A percentile compares a stretch with the other conserved stretches of the same genome.
These are phyloP conservation scores for Plectosphaerella plurivora DNA, from an alignment of 2,329 filamentous ascomycete species.

Conservation along the genomic window DNA sequence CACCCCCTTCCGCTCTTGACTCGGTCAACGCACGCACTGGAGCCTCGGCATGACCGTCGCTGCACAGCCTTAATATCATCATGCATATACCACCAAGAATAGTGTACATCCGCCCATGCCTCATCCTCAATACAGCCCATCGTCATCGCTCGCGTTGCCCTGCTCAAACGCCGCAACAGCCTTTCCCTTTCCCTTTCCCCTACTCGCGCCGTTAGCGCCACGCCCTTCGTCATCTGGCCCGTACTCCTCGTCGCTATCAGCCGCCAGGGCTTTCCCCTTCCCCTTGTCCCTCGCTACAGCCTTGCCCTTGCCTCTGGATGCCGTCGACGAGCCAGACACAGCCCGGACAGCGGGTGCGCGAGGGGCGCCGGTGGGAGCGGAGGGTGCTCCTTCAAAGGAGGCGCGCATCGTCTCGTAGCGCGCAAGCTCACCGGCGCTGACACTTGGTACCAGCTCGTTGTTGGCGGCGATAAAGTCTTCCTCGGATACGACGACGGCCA, in stretches of 20 bases:
- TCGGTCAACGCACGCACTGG: no score
- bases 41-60: no score
- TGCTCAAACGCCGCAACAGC: constrained; percentile 47
- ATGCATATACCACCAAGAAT: no score
- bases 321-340: constrained; percentile 16
- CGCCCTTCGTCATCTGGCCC: constrained; percentile 22
- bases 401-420: constrained; percentile 85
- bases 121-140: constrained; percentile 46
- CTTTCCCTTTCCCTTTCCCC: constrained; percentile 51
- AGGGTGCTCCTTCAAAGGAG: constrained; percentile 66
- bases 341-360: constrained; percentile 8
- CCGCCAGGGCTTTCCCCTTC: constrained; percentile 30
- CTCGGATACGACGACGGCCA: constrained; percentile 83
- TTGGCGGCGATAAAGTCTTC: constrained; percentile 82
- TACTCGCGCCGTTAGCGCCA: constrained; percentile 4
- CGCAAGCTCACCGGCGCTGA: constrained; percentile 84
- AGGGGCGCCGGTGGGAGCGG: constrained; percentile 10
- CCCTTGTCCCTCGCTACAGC: constrained; percentile 28
- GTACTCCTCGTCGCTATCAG: constrained; percentile 25
- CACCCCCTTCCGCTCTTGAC: no score
- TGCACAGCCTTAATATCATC: no score
- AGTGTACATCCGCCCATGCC: background rate
- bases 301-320: constrained; percentile 29
- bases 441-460: constrained; percentile 83
- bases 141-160: constrained; percentile 52